These are phyloP conservation scores for Collybia mongolica DNA, from an alignment of 768 basidiomycete genomes.

Conservation along the genomic window DNA sequence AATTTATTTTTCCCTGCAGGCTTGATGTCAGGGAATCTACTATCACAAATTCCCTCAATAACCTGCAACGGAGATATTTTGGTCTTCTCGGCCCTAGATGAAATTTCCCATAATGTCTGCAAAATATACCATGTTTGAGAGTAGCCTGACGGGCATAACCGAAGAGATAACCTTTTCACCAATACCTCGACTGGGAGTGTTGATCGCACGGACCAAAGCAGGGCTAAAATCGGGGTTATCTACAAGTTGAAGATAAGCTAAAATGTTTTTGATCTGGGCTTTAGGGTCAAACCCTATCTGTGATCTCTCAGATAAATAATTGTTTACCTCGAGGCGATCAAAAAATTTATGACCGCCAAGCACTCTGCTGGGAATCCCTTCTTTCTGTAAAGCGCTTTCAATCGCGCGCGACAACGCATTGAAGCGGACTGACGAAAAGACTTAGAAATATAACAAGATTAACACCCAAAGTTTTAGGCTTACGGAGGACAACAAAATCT, in stretches of 20 bases:
- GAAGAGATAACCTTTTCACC: constrained; percentile 64
- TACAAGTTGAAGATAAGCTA: constrained; percentile 78
- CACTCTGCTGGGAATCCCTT: constrained; percentile 75
- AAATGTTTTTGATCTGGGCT: constrained; percentile 69
- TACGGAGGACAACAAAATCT: constrained; percentile 81
- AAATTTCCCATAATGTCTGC: constrained; percentile 63
- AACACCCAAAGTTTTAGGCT: constrained; percentile 22
- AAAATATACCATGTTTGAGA: background rate
- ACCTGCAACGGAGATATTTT: constrained; percentile 56
- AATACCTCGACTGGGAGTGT: constrained; percentile 68
- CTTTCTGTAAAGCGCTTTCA: constrained; percentile 73
- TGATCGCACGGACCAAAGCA: constrained; percentile 71
- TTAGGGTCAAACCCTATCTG: background rate
- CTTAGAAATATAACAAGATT: background rate
- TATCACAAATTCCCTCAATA: constrained; percentile 63
- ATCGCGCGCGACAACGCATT: constrained; percentile 77
- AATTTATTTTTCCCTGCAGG: constrained; percentile 66
- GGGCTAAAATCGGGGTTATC: constrained; percentile 69
- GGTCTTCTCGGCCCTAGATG: constrained; percentile 47
- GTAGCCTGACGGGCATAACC: background rate
- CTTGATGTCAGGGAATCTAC: constrained; percentile 61
- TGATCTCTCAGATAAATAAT: background rate
- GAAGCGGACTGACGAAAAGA: constrained; percentile 60
- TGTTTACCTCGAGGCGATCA: constrained; percentile 69
- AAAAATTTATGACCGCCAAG: constrained; percentile 87